Evolutionary conservation across 805 yeast genomes (phyloP), one percentile per base, ranked within the genome.

Genomic region (Soucietia sequanensis): DNA sequence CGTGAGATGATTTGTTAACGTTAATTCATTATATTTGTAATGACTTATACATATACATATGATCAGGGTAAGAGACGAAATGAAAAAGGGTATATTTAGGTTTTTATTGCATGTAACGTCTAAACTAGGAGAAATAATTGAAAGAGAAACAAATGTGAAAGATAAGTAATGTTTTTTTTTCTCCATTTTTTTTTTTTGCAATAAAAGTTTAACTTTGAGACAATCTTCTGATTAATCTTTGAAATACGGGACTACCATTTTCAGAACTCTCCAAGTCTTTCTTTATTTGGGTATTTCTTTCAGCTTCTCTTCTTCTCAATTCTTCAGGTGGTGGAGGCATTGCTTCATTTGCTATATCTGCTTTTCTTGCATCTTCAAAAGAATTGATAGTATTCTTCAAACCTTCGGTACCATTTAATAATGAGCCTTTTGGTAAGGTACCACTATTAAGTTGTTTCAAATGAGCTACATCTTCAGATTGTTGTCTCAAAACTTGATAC

Each of bases 401-500:
- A 22, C 91, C 93, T 44, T 86, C 89, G 12, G 83, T 61, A 4
- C 97, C 97, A 45, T 86, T 80, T 50, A 88, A 70, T 35, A 91
- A 69, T 5, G 95, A 78, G 15, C 96, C 96, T 52, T 83, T 80
- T 9, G 98, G 98, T 44, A 91, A 67, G 8, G 67, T 69, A n/a
- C 93, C 91, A 31, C 88, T 81, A 42, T 83, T 73, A 43, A 78
- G 69, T 12, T 72, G 70, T 62, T 88, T 87, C 50, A 91, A 70
- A 52, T 83, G 87, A 33, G 82, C 81, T 32, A 91, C 93, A 46
- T 79, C 80, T 58, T 87, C 97, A 30, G 90, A 75, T 52, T 91
- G 96, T 55, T 87, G 89, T 46, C 97, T 75, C 48, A 91, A 70
- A 6, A 90, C 83, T 43, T 81, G 83, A 62, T 84, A 90, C 95